phyloP scores from a whole-genome alignment of 116 monocot genomes.

The Papilionanthe hybrid region DNA sequence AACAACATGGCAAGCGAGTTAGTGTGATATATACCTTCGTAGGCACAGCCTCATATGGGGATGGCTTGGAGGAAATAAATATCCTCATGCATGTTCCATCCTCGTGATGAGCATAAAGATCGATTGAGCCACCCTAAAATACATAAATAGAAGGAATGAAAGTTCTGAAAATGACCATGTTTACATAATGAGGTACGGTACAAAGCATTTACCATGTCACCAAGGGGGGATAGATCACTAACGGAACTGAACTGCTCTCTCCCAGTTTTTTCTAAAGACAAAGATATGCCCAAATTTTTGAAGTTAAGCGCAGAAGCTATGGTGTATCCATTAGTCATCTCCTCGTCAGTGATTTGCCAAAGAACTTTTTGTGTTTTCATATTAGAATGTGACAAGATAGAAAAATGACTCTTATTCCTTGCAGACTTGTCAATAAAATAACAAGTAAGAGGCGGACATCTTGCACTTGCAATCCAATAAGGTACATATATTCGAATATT shows the following conservation, averaged over 20 bases:
- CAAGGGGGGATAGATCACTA: conserved; percentile 67
- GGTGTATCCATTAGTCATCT: conserved; percentile 74
- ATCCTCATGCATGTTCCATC: conserved; percentile 66
- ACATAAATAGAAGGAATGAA: not conserved
- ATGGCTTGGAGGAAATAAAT: conserved; percentile 79
- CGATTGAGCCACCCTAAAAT: conserved; percentile 86
- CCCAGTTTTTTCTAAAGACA: conserved; percentile 45
- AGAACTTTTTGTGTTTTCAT: conserved; percentile 37
- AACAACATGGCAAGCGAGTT: not conserved
- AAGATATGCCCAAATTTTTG: conserved; percentile 57
- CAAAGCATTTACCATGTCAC: conserved; percentile 65
- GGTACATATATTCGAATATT: conserved; percentile 71
- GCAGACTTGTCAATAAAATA: conserved; percentile 42
- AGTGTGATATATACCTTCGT: conserved; percentile 60
- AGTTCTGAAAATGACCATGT: not conserved
- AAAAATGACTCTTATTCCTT: conserved; percentile 39
- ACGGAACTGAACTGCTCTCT: conserved; percentile 50
- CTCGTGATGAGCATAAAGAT: conserved; percentile 72
- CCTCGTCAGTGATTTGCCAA: conserved; percentile 62
- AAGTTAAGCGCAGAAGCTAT: conserved; percentile 76
- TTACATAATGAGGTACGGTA: not conserved
- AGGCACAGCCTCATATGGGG: conserved; percentile 76
- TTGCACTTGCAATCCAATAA: conserved; percentile 79
- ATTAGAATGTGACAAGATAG: conserved; percentile 21
- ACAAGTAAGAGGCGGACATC: conserved; percentile 76